Conservation (phyloP, 2,329 filamentous ascomycete genomes). For the Talaromyces sp. region DNA sequence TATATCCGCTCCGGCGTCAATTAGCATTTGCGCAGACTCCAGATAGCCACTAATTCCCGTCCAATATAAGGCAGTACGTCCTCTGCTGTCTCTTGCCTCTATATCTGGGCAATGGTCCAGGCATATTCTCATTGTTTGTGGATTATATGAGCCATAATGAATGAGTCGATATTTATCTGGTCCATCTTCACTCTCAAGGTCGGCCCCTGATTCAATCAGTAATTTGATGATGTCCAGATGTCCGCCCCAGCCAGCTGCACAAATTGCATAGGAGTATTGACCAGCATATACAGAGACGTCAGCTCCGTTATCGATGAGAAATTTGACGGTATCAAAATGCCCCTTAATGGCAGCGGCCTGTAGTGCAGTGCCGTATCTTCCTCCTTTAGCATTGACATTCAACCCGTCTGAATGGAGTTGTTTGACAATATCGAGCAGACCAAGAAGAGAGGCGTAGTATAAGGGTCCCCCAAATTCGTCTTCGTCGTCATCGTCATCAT, state of each 20-base stretch:
- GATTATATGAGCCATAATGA: background rate
- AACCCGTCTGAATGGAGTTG: background rate
- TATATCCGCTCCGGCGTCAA: background rate
- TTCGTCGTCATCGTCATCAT: background rate
- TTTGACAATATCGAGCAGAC: background rate
- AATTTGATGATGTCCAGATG: background rate
- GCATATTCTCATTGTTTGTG: background rate
- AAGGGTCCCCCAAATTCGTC: background rate
- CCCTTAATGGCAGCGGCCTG: background rate
- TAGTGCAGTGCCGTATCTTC: background rate
- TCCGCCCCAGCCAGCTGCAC: background rate
- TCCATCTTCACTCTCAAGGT: background rate
- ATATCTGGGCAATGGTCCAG: background rate
- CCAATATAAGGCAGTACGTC: background rate
- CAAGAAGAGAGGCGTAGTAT: background rate
- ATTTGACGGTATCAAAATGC: background rate
- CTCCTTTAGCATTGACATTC: background rate
- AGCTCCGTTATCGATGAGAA: background rate
- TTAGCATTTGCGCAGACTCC: background rate
- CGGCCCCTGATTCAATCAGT: background rate
- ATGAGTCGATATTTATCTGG: background rate
- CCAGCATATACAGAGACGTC: background rate
- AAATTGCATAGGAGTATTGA: background rate
- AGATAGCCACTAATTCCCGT: background rate
- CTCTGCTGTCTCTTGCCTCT: background rate